Base-by-base conservation (phyloP, 805 yeast species). In the Candida xiaguanensis region DNA sequence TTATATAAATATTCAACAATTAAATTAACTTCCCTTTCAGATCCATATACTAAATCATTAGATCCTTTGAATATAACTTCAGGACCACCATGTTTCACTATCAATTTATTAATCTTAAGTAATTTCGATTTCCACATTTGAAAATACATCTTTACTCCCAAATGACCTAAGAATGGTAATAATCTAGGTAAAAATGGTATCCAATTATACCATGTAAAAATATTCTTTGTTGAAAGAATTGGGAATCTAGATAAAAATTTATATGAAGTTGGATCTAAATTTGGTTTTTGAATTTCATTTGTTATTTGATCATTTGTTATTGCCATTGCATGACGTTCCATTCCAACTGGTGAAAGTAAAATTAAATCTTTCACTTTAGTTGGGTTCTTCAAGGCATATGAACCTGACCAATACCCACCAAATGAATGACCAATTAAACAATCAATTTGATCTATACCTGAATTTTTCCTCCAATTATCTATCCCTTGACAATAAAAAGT, bases 301-400 rank as follows among this genome's bases (percentile, higher is more conserved):
- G 41, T 13, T 12, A 24, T 9, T 12, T 28, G 25, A 31, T 34
- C 34, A 15, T 74, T 69, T 1, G 71, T 72, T 2, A 83, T 59
- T 0, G 90, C 80, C 52, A 70, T 78, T 0, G 83, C 73, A 34
- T 77, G 77, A 31, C 86, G 66, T 49, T 86, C 95, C 14, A 85
- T 78, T 0, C 95, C 95, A 0, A 83, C 85, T 0, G 95, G 95
- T 9, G 88, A 80, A 3, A 82, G 73, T 17, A 85, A 62, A 2
- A 83, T 65, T 47, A 86, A 59, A 42, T 74, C 73, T 12, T 70
- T 59, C 5, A 86, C 67, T 4, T 67, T 54, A 0, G 73, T 54
- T 0, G 89, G 87, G 49, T 81, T 71, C 44, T 66, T 75, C 31
- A 78, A 52, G 2, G 85, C 70, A 55, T 82, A 85, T 5, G 80